Percentiles rank a stretch among this genome's conserved stretches.
Conservation (phyloP, 164 flowering plant species). For the Cinnamomum chago region DNA sequence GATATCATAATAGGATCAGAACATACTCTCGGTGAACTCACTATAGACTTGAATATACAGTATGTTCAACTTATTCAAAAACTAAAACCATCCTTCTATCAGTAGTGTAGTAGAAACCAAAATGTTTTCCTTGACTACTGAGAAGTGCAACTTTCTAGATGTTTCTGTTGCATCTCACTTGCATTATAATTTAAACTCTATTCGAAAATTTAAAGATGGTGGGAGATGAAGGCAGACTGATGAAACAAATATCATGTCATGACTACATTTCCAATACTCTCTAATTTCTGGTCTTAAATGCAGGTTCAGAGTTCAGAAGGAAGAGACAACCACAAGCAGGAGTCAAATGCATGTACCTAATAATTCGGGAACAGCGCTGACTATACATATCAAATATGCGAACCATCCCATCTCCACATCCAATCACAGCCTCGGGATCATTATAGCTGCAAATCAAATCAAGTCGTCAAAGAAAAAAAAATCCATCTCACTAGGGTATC, state of each 20-base stretch:
- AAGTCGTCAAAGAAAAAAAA: background rate
- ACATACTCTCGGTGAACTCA: background rate
- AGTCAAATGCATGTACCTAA: constrained; percentile 42
- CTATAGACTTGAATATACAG: background rate
- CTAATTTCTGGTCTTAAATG: no score
- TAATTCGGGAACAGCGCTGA: constrained; percentile 66
- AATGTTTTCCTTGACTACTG: background rate
- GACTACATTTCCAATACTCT: no score
- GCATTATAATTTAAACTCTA: no score
- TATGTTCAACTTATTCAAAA: background rate
- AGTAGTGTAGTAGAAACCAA: background rate
- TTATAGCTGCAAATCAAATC: constrained; percentile 46
- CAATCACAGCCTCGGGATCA: constrained; percentile 90
- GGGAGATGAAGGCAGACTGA: no score
- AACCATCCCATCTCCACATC: constrained; percentile 86
- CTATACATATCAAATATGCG: constrained; percentile 95
- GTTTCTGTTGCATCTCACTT: background rate
- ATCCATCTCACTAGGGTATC: background rate
- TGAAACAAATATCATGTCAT: no score
- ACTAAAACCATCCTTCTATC: background rate
- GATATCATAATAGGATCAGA: background rate
- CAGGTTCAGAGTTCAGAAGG: no score
- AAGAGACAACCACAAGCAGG: no score
- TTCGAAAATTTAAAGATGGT: no score
- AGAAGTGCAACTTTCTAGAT: background rate